A percentile compares a stretch with the other conserved stretches of the same genome.
phyloP scores from a whole-genome alignment of 305 asterid genomes.

The Solanum aculeatissimum region DNA sequence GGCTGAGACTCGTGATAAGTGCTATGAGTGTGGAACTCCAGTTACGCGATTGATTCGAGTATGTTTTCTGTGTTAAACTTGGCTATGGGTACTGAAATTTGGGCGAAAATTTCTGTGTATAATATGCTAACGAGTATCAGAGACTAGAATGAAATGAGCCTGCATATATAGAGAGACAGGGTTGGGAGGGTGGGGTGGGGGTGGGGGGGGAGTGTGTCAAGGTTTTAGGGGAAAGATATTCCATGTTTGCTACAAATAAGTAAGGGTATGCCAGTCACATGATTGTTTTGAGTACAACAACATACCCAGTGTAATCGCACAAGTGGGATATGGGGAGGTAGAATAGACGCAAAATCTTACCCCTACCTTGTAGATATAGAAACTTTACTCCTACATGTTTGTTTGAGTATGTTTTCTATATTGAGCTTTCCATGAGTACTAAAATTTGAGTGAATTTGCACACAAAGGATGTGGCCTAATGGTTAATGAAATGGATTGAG shows the following conservation, averaged over 20 bases:
- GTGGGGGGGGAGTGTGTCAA: neutral
- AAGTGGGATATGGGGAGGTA: neutral
- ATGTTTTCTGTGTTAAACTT: neutral
- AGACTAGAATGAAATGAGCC: neutral
- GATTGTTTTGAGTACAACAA: neutral
- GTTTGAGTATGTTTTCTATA: conserved; percentile 33
- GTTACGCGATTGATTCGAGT: conserved; percentile 82
- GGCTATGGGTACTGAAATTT: neutral
- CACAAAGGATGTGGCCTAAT: neutral
- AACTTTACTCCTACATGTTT: conserved; percentile 1
- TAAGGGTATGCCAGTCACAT: neutral
- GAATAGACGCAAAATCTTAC: neutral
- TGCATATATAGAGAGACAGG: too few relatives aligned
- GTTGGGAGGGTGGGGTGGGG: too few relatives aligned
- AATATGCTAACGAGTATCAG: neutral
- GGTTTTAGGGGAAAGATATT: neutral
- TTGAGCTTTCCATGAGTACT: neutral
- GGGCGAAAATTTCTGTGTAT: neutral
- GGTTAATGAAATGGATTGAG: neutral
- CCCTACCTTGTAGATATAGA: neutral
- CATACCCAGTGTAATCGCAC: neutral
- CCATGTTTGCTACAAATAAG: neutral
- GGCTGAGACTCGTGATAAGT: conserved; percentile 60
- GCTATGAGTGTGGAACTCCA: conserved; percentile 76
- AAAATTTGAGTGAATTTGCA: neutral